Evolutionary conservation across 164 flowering plant species (phyloP).

Genomic region (Vitis rotundifolia): DNA sequence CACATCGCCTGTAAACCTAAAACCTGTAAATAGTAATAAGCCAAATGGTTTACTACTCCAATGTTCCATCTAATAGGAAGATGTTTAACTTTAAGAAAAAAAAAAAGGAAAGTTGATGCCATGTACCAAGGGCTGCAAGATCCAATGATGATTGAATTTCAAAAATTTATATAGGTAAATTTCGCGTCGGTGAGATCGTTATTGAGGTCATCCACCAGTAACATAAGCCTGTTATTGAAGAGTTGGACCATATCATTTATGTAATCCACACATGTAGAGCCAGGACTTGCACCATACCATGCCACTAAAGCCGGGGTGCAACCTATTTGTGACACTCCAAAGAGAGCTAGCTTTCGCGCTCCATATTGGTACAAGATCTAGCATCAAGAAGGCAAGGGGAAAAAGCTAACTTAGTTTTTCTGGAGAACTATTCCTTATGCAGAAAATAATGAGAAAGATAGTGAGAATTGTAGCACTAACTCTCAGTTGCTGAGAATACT

Average conservation of each 20-base stretch:
- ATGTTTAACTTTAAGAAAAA: no score
- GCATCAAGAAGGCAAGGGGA: background rate
- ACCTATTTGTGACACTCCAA: conserved; percentile 16
- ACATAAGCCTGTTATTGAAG: conserved; percentile 15
- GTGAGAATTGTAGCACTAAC: background rate
- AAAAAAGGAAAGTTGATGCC: no score
- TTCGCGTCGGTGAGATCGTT: conserved; percentile 22
- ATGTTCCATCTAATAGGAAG: no score
- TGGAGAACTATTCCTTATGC: background rate
- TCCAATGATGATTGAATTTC: background rate
- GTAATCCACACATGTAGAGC: background rate
- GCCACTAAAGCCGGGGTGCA: conserved; percentile 8
- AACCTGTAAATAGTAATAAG: no score
- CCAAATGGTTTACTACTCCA: no score
- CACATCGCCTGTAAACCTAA: no score
- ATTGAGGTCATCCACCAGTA: conserved; percentile 44
- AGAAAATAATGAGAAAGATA: background rate
- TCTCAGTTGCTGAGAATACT: conserved; percentile 14
- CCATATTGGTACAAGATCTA: conserved; percentile 29
- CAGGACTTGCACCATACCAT: background rate
- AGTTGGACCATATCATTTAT: conserved; percentile 8
- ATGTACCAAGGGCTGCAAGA: no score
- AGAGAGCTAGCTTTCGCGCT: conserved; percentile 31
- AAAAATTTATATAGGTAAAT: conserved; percentile 16
- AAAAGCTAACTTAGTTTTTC: background rate